A percentile compares a stretch with the other conserved stretches of the same genome.
Conservation (phyloP, 108 stramenopile genomes). For the Seminavis robusta region DNA sequence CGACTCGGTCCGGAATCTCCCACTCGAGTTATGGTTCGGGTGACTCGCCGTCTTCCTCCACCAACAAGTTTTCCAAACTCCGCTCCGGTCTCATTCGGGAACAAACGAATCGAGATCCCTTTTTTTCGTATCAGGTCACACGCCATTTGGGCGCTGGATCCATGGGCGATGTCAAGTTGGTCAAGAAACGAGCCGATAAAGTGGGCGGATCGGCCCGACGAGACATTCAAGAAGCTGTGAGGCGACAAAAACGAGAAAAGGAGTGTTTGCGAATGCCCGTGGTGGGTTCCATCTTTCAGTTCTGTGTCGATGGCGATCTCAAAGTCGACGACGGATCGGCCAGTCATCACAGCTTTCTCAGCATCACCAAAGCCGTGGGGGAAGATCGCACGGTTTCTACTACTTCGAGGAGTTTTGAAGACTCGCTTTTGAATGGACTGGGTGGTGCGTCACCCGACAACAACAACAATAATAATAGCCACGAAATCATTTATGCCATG, state of each 20-base stretch:
- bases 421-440: background rate
- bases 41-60: too few species aligned
- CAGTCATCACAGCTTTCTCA: background rate
- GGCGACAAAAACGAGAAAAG: conserved; percentile 16
- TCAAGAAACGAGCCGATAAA: conserved; percentile 12
- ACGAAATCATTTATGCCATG: conserved; percentile 42
- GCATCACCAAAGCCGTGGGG: background rate
- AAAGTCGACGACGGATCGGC: background rate
- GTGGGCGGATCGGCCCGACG: conserved; percentile 27
- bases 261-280: conserved; percentile 22
- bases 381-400: too few species aligned
- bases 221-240: conserved; percentile 13
- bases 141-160: conserved; percentile 20
- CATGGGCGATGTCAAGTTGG: conserved; percentile 28
- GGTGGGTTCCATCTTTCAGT: conserved; percentile 15
- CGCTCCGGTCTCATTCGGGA: conserved; percentile 18
- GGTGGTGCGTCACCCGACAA: too few species aligned
- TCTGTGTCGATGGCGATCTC: conserved; percentile 10
- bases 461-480: background rate
- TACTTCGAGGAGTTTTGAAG: background rate
- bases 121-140: background rate
- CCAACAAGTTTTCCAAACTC: conserved; percentile 1
- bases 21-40: too few species aligned
- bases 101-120: conserved; percentile 28
- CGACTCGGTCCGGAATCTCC: too few species aligned